Percentiles rank a stretch among this genome's conserved stretches.
Conservation (phyloP, 805 yeast species). For the Clavispora vitiphila region DNA sequence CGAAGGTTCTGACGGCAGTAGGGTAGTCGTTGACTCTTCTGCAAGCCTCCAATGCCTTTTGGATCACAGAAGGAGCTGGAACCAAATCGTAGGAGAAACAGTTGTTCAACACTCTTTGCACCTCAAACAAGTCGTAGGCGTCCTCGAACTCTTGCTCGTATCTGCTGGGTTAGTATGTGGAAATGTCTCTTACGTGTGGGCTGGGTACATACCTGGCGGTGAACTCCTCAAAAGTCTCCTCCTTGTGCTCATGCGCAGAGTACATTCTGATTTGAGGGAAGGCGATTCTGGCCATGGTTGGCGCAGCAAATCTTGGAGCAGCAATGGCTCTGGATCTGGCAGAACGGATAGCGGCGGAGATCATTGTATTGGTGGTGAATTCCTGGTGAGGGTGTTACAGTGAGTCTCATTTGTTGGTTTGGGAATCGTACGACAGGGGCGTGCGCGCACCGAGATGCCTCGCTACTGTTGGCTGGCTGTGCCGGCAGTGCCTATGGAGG, state of each 20-base stretch:
- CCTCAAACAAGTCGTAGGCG: conserved; percentile 45
- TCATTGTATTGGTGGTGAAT: conserved; percentile 18
- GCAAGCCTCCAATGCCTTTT: conserved; percentile 93
- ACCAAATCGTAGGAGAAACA: conserved; percentile 98
- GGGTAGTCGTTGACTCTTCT: conserved; percentile 99
- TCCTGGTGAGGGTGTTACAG: neutral
- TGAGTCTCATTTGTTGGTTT: conserved; percentile 1
- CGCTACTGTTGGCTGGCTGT: neutral
- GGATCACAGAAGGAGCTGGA: conserved; percentile 95
- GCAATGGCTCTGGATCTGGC: conserved; percentile 32
- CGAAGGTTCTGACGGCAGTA: conserved; percentile 97
- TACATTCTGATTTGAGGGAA: conserved; percentile 53
- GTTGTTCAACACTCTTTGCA: conserved; percentile 89
- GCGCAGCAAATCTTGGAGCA: conserved; percentile 25
- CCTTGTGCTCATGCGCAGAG: conserved; percentile 58
- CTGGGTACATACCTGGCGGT: conserved; percentile 56
- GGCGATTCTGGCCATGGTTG: conserved; percentile 16
- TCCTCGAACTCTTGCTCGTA: conserved; percentile 95
- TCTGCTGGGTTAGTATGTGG: conserved; percentile 41
- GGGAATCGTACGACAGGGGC: conserved; percentile 12
- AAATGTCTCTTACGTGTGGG: neutral
- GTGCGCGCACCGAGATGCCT: conserved; percentile 10
- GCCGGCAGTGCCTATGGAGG: neutral
- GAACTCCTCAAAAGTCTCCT: conserved; percentile 93
- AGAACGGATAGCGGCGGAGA: conserved; percentile 38